Percentiles rank a stretch among this genome's conserved stretches.
Evolutionary conservation across 2,329 filamentous ascomycete species (phyloP).

Genomic region (Colletotrichum sp.): DNA sequence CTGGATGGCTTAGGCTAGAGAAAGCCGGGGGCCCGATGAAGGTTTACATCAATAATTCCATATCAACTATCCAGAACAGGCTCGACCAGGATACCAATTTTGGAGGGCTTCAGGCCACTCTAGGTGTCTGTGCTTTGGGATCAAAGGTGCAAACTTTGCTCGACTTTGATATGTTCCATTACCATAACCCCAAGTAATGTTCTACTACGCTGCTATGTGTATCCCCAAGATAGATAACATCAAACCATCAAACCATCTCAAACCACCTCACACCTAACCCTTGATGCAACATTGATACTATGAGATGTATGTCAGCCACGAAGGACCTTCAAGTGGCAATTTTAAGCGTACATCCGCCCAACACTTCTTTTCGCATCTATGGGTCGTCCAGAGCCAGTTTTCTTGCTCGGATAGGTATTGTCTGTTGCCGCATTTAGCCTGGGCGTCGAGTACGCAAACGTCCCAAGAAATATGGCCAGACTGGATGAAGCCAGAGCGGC

Average conservation of each 20-base stretch:
- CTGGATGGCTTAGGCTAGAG: no score
- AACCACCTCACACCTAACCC: not conserved
- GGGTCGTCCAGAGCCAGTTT: not conserved
- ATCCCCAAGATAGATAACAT: not conserved
- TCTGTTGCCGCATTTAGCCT: not conserved
- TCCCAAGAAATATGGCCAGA: not conserved
- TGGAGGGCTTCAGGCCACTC: not conserved
- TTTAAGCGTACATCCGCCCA: not conserved
- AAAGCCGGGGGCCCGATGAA: accelerated
- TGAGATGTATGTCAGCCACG: not conserved
- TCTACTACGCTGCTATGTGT: not conserved
- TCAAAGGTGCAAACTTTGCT: not conserved
- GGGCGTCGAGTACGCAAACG: not conserved
- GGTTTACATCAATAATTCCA: no score
- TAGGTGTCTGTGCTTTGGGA: not conserved
- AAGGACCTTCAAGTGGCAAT: accelerated
- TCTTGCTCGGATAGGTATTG: not conserved
- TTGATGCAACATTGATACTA: not conserved
- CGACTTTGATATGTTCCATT: not conserved
- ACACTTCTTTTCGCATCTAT: not conserved
- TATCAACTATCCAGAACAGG: not conserved
- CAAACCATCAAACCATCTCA: not conserved
- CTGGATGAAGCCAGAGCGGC: not conserved
- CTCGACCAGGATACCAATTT: not conserved
- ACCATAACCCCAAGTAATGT: not conserved